Evolutionary conservation across 495 filamentous ascomycete species (phyloP).

Genomic region (Penicillium ochrochloron): DNA sequence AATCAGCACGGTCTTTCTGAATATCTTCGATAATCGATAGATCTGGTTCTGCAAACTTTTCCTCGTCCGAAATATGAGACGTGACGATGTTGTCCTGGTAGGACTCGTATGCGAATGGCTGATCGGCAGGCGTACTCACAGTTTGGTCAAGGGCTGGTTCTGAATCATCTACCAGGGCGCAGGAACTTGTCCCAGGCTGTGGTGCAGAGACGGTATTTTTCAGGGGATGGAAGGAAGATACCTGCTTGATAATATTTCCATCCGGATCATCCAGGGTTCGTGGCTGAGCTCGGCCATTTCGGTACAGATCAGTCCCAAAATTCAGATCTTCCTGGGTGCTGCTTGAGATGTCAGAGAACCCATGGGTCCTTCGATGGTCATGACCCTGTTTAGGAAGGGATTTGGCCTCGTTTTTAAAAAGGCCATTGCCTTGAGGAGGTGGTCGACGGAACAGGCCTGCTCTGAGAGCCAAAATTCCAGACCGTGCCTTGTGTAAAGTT

Average conservation of each 20-base stretch:
- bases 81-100: neutral
- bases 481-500: constrained; percentile 41
- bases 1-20: neutral
- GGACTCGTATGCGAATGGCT: neutral
- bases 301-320: constrained; percentile 41
- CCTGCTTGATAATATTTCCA: neutral
- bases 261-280: neutral
- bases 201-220: constrained; percentile 11
- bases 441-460: constrained; percentile 34
- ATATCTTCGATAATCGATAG: neutral
- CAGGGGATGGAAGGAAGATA: constrained; percentile 7
- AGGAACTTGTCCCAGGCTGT: neutral
- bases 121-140: neutral
- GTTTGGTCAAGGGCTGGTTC: neutral
- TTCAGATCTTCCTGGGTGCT: constrained; percentile 40
- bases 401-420: neutral
- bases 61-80: neutral
- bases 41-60: neutral
- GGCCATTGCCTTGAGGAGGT: neutral
- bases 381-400: neutral
- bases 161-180: neutral
- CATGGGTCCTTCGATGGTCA: neutral
- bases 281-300: constrained; percentile 29
- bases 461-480: constrained; percentile 38
- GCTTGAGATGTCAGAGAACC: constrained; percentile 18